Conservation (phyloP, 106 monocot species). For the Dendrobium nobile region DNA sequence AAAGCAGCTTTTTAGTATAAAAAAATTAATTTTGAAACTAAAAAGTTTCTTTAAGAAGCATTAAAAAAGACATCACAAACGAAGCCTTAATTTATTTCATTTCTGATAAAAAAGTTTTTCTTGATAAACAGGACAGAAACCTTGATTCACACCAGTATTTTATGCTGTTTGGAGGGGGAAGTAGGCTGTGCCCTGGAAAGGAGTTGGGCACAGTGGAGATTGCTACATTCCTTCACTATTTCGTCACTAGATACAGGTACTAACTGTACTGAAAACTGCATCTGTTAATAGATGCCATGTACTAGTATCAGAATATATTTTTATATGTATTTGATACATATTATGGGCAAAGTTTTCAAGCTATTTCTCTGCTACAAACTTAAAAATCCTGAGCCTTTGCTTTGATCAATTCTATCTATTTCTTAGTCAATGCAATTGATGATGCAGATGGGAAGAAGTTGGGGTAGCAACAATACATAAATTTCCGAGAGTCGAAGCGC, state of each 20-base stretch:
- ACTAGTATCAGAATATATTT: background rate
- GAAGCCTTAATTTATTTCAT: background rate
- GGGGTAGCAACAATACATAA: slow-evolving; percentile 36
- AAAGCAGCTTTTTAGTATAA: too few relatives aligned
- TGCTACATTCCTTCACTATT: slow-evolving; percentile 66
- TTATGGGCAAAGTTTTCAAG: too few relatives aligned
- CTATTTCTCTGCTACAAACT: background rate
- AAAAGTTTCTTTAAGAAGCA: too few relatives aligned
- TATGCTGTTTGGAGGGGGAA: slow-evolving; percentile 71
- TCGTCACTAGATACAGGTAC: slow-evolving; percentile 72
- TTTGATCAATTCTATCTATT: background rate
- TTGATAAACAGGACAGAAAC: slow-evolving; percentile 34
- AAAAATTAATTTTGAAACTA: too few relatives aligned
- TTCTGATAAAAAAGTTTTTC: background rate
- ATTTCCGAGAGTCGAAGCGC: slow-evolving; percentile 73
- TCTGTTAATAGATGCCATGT: background rate
- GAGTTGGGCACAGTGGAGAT: slow-evolving; percentile 70
- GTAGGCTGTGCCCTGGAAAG: slow-evolving; percentile 66
- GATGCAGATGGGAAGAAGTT: slow-evolving; percentile 62
- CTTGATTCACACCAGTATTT: slow-evolving; percentile 57
- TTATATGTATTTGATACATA: too few relatives aligned
- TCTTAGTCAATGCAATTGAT: background rate
- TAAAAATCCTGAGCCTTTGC: background rate
- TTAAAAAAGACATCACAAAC: too few relatives aligned
- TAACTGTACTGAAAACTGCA: background rate